Base-by-base conservation (phyloP, 140 eudicot species). In the Ambrosia hybrid region DNA sequence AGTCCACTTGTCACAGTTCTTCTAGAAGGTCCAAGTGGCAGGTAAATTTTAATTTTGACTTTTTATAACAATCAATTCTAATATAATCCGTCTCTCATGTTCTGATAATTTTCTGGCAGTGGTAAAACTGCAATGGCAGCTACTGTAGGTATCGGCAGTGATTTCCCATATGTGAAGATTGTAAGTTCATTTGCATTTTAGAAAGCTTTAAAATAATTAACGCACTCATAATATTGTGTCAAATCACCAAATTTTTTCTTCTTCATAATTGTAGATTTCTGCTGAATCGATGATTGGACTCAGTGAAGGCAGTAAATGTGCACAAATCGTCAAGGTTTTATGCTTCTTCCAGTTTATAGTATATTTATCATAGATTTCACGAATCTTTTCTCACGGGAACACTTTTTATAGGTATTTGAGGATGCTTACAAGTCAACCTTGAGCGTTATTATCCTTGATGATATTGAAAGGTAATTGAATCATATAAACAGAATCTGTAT, bases 71-170 rank as follows among this genome's bases (percentile, higher is more conserved):
- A 11, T 4, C 12, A 15, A 0, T 64, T 15, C 15, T 51, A 62
- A 5, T 37, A 48, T 48, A 8, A 48, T 8, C n/a, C 12, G n/a
- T 48, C n/a, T 48, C 14, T 48, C 13, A 48, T 48, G n/a, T 2
- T 9, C 53, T 9, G 4, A 48, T 53, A 71, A 6, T 64, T 63
- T 38, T 71, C 79, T 58, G 68, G 79, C 90, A 95, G 99, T 89
- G 99, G 99, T 63, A 95, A 95, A 87, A 86, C 96, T 69, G 96
- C 99, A 72, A 91, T 91, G 95, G 97, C 99, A 11, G 96, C 99
- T 70, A 85, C 95, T 71, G 88, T 95, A 76, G 99, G 99, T 48
- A 88, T 95, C 10, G 96, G 89, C 66, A 95, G 99, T 75, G 97
- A 91, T 72, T 95, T 86, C 70, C 97, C 99, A 4, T 95, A 91